Evolutionary conservation across 192 early-diverging fungal genomes (phyloP), one percentile per base, ranked within the genome.

Genomic region (Thoreauomyces humboldtii): DNA sequence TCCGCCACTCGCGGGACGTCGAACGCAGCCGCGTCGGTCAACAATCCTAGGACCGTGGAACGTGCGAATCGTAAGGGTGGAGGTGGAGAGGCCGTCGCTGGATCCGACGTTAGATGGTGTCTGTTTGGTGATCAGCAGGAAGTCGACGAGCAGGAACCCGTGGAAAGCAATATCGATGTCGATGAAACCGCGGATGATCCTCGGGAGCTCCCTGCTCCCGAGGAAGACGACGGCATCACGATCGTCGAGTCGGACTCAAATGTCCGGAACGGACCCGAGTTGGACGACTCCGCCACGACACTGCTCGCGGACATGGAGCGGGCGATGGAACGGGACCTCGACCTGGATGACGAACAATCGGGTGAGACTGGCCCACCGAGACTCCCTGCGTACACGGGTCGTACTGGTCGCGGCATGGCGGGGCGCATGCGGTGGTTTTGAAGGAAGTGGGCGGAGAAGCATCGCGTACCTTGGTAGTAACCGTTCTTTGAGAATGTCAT

Each of bases 21-120:
- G 50, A 15, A 22, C 24, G 28, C 24, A 4, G 31, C 24, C 4
- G 24, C 24, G 28, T 27, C 28, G 3, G 24, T 5, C 2, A 31
- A n/a, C 5, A 65, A 65, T 59, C 35, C 61, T 22, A 22, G 25
- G 15, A 34, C 54, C 38, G 38, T 43, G 36, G 63, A 34, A 11
- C 41, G 47, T n/a, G 65, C 65, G 42, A 37, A 21, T 14, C 47
- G 53, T 4, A 32, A 22, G 9, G 32, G 37, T 11, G 69, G 70
- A n/a, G 74, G 64, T n/a, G 74, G 74, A 2, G 74, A 76, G 33
- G 27, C 35, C 0, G 74, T 76, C 19, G 50, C 22, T 2, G 48
- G 54, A 34, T n/a, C 32, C 2, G 69, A 71, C 31, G 61, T 75
- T 25, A 28, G 35, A 44, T 75, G 58, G 56, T 70, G 73, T 59